Evolutionary conservation across 2,329 filamentous ascomycete genomes (phyloP), one percentile per base, ranked within the genome.

Genomic region (Paecilomyces fulvus): DNA sequence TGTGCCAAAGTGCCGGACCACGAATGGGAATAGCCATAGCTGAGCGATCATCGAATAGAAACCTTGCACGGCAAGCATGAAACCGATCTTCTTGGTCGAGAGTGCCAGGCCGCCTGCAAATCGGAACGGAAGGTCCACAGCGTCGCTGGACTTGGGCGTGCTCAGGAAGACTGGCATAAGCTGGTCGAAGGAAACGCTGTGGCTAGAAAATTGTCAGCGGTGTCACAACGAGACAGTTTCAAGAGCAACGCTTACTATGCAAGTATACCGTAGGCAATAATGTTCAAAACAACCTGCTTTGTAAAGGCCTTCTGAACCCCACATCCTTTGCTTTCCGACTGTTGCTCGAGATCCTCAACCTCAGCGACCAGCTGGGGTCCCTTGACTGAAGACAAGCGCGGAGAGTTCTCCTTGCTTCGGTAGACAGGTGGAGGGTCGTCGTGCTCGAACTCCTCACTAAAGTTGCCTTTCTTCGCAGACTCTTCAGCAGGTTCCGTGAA

Each of bases 131-230:
- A 96, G 80, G 11, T 80, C 60, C 65, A 78, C 73, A n/a, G 74
- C 64, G 14, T 73, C 70, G 28, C 78, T 60, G 67, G 82, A 73
- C 67, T 80, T 68, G 65, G 80, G 70, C 49, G 89, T 89, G 71
- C 89, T 92, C 67, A 99, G 83, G 64, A 99, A 90, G 1, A 96
- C 89, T 0, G 94, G 92, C 64, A 97, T 86, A 52, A 97, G 82
- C 67, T 96, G 89, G 73, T 99, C 94, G 65, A 95, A 94, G 0
- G 92, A 95, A 74, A 99, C 96, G 11, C 92, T 96, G 75, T 97
- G 92, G 76, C 92, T 96, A 66, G 46, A 59, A 30, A 28, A 30
- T 11, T 49, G 66, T 69, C 60, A 73, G 67, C 48, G 28, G 49
- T 52, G 54, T 55, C 33, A 58, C 56, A 51, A 50, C 23, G 30